phyloP scores from a whole-genome alignment of 2,329 filamentous ascomycete genomes.

The Trichoderma sp. region DNA sequence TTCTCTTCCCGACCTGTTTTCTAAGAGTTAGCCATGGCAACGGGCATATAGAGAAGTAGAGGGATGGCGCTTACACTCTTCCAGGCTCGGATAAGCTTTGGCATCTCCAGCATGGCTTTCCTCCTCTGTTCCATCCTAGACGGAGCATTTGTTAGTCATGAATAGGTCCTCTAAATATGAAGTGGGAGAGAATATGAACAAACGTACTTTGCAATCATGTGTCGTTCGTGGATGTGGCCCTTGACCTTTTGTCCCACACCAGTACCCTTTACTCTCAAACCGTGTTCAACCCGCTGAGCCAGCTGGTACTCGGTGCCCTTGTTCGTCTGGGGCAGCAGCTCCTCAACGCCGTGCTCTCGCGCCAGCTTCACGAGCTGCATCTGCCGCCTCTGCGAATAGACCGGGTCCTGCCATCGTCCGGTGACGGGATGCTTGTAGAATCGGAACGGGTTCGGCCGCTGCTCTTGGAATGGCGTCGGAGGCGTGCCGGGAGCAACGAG shows the following conservation, averaged over 20 bases:
- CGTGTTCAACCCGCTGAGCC: slow-evolving; percentile 72
- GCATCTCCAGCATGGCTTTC: slow-evolving; percentile 94
- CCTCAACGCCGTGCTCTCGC: slow-evolving; percentile 73
- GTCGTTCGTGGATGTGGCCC: slow-evolving; percentile 91
- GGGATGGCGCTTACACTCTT: slow-evolving; percentile 67
- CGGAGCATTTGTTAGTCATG: slow-evolving; percentile 22
- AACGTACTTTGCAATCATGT: slow-evolving; percentile 68
- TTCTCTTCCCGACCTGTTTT: slow-evolving; percentile 53
- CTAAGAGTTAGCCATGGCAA: background rate
- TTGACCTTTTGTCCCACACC: slow-evolving; percentile 92
- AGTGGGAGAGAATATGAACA: slow-evolving; percentile 35
- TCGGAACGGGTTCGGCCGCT: slow-evolving; percentile 76
- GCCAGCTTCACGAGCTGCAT: slow-evolving; percentile 90
- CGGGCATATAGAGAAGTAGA: no score
- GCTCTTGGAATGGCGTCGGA: slow-evolving; percentile 55
- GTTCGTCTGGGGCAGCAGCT: slow-evolving; percentile 72
- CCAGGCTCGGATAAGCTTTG: slow-evolving; percentile 87
- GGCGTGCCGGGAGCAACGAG: slow-evolving; percentile 52
- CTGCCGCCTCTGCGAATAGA: slow-evolving; percentile 82
- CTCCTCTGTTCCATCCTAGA: slow-evolving; percentile 79
- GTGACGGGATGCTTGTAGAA: slow-evolving; percentile 76
- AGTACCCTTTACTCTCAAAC: slow-evolving; percentile 85
- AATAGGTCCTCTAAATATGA: background rate
- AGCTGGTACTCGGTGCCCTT: slow-evolving; percentile 76
- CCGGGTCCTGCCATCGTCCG: slow-evolving; percentile 79